Evolutionary conservation across 2,329 filamentous ascomycete genomes (phyloP), one percentile per base, ranked within the genome.

Genomic region (Corniculantispora saksenae): DNA sequence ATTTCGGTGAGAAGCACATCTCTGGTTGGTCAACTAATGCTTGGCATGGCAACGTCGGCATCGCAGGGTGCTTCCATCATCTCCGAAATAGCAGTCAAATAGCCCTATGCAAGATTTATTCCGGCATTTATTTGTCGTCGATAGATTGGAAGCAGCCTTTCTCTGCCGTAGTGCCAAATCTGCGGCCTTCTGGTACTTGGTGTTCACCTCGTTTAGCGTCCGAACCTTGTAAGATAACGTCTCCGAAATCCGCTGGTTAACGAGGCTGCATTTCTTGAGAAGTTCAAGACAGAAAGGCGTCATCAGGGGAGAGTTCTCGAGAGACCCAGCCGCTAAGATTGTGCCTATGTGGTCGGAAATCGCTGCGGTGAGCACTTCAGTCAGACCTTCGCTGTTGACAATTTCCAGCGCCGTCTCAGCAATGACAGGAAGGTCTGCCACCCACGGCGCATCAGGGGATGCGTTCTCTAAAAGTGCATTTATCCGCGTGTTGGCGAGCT

Each of bases 231-330:
- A n/a, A 6, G 35, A 29, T 5, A 53, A 7, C 12, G 27, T 19
- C n/a, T 35, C 7, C n/a, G 27, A 35, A 1, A 38, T 35, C 25
- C 15, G 19, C 25, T 63, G 40, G 27, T 1, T 38, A 1, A 15
- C 17, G 2, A 40, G 50, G 38, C 5, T 55, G 51, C 60, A 63
- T 8, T 27, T 55, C 17, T 48, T 56, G 6, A 63, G 60, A 27
- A 63, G 4, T 10, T 47, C 27, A 6, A 63, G 21, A 6, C 51
- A 25, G 25, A 63, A 63, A 1, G 60, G 51, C 12, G 60, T 63
- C 50, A 63, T 21, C n/a, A 63, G 27, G 1, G 60, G 40, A 27
- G 60, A 63, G 25, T 13, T 17, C 7, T 63, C 40, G 10, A 63
- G 51, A 9, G 60, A 19, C 12, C 51, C 60, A 17, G 35, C 12